Evolutionary conservation across 495 filamentous ascomycete species (phyloP), one percentile per base, ranked within the genome.

Genomic region (Aspergillus ellipticus): DNA sequence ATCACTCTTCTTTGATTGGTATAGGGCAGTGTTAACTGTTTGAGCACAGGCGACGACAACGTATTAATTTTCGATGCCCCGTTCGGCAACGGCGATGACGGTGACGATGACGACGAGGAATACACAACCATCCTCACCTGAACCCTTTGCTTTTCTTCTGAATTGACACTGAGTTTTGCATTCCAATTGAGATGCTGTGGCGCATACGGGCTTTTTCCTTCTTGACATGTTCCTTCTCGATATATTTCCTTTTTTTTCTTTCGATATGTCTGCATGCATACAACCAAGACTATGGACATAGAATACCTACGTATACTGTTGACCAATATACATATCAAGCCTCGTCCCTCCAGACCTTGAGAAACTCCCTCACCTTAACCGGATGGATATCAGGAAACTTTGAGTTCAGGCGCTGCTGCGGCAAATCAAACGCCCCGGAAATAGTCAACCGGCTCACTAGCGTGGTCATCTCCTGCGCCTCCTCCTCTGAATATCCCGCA

Each of bases 371-470:
- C 20, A 73, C 50, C 15, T 60, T 66, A n/a, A 63, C 49, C 24
- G 69, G 59, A 24, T 57, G 54, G 11, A 72, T 45, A 13, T 69
- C 67, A 0, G 63, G 67, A 46, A 75, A 69, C 16, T 35, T 54
- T 6, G 31, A 16, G 53, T 65, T 71, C 49, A 70, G 42, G 9
- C 67, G 58, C 26, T 62, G 52, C 8, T 63, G 59, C 13, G 70
- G 70, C 15, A 73, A 37, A 22, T 68, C 52, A 49, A 75, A 75
- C 8, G 68, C 69, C 15, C 64, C 61, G 19, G 56, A 59, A 21
- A 75, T 59, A n/a, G 61, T 68, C 13, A 75, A 58, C 22, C 62
- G 64, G 24, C 69, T 70, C 19, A 72, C 67, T 17, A 75, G 42
- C 4, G 60, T 65, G 8, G 69, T 73, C 9, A 54, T 43, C 48